These are phyloP conservation scores for Arthrobotrys pseudoclavata DNA, from an alignment of 2,329 filamentous ascomycete genomes.

Conservation along the genomic window DNA sequence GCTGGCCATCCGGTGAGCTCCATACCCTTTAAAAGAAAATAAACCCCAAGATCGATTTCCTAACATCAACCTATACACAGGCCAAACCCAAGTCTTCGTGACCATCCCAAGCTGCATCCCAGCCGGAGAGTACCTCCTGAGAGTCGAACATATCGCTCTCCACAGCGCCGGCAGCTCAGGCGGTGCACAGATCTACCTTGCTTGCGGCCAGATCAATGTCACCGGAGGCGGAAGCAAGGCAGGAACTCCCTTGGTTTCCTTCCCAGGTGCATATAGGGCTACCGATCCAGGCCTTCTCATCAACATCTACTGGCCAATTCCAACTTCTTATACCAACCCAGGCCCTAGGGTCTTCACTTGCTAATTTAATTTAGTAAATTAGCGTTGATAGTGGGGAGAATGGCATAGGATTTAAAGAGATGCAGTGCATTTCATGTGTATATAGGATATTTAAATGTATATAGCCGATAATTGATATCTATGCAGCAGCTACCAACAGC, in stretches of 20 bases:
- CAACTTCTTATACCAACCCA: slow-evolving; percentile 66
- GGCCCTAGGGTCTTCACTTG: slow-evolving; percentile 65
- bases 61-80: slow-evolving; percentile 5
- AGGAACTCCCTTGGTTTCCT: slow-evolving; percentile 66
- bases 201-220: slow-evolving; percentile 68
- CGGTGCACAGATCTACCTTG: slow-evolving; percentile 68
- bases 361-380: neutral
- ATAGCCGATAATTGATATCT: neutral
- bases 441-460: slow-evolving; percentile 6
- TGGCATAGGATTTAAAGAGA: neutral
- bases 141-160: slow-evolving; percentile 69
- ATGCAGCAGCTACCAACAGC: neutral
- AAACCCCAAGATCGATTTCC: neutral
- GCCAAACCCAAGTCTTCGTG: slow-evolving; percentile 64
- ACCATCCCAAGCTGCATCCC: slow-evolving; percentile 67
- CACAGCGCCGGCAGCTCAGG: slow-evolving; percentile 66
- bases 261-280: slow-evolving; percentile 66
- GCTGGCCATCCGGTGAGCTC: slow-evolving; percentile 57
- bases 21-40: neutral
- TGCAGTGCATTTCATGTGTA: slow-evolving; percentile 15
- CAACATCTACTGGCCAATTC: slow-evolving; percentile 63
- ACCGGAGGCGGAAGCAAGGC: slow-evolving; percentile 66
- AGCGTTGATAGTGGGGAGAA: neutral
- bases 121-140: slow-evolving; percentile 68
- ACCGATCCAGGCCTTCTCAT: slow-evolving; percentile 62